Percentiles rank a stretch among this genome's conserved stretches.
Evolutionary conservation across 257 asterid species (phyloP).

Genomic region (Verbena officinalis): DNA sequence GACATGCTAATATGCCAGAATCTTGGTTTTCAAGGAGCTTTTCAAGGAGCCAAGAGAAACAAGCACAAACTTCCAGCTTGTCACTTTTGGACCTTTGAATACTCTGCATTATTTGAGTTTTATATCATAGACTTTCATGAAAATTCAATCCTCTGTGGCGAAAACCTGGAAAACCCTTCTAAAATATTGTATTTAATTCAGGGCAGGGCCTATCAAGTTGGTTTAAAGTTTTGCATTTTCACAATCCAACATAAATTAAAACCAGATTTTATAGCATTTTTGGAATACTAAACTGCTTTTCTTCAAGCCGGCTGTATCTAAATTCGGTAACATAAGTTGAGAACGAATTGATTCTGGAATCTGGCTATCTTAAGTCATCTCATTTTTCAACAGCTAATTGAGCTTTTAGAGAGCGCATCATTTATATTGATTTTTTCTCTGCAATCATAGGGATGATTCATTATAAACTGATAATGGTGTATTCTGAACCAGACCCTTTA

Average conservation of each 20-base stretch:
- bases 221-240: too few relatives aligned
- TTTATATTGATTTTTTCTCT: too few relatives aligned
- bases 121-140: not conserved
- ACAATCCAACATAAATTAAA: too few relatives aligned
- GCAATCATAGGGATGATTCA: not conserved
- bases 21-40: not conserved
- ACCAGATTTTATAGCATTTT: not conserved
- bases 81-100: slow-evolving; percentile 3
- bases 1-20: not conserved
- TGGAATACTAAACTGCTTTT: not conserved
- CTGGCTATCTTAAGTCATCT: too few relatives aligned
- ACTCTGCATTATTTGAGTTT: not conserved
- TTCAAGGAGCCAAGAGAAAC: not conserved
- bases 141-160: not conserved
- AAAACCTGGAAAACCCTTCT: not conserved
- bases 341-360: too few relatives aligned
- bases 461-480: not conserved
- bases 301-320: slow-evolving; percentile 1
- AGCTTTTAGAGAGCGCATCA: too few relatives aligned
- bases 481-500: slow-evolving; percentile 9
- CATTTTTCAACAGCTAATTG: too few relatives aligned
- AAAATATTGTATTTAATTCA: not conserved
- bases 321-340: not conserved
- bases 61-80: slow-evolving; percentile 10
- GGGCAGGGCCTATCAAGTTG: not conserved